phyloP scores from a whole-genome alignment of 2,329 filamentous ascomycete genomes.

The Talaromyces sp. region DNA sequence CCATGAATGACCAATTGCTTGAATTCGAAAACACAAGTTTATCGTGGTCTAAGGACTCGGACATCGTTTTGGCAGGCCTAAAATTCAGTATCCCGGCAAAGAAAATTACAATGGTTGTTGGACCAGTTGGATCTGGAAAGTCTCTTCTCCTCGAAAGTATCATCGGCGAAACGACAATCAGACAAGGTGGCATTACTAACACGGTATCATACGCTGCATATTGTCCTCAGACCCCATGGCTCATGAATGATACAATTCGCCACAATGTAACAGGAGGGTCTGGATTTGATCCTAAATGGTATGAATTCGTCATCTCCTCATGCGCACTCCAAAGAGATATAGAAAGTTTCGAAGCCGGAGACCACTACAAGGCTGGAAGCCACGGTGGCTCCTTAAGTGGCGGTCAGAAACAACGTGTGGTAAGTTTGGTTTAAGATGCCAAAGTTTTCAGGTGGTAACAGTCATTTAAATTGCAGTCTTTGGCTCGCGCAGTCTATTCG shows the following conservation, averaged over 20 bases:
- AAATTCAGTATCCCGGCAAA: conserved; percentile 40
- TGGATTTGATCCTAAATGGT: conserved; percentile 30
- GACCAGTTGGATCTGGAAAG: conserved; percentile 53
- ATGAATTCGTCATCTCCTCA: conserved; percentile 24
- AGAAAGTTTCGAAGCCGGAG: conserved; percentile 45
- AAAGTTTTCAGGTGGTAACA: neutral
- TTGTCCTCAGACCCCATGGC: conserved; percentile 35
- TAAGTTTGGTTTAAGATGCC: neutral
- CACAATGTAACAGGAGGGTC: conserved; percentile 30
- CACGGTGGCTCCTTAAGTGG: conserved; percentile 71
- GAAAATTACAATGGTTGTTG: conserved; percentile 48
- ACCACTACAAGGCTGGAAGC: conserved; percentile 68
- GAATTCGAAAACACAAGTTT: conserved; percentile 32
- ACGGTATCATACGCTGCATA: conserved; percentile 26
- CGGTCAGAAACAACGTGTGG: conserved; percentile 78
- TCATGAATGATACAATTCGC: conserved; percentile 30
- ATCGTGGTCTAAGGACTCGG: conserved; percentile 21
- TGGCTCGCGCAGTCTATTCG: conserved; percentile 50
- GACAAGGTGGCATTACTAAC: neutral
- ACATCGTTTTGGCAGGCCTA: conserved; percentile 39
- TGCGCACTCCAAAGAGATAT: conserved; percentile 31
- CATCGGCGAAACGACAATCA: conserved; percentile 40
- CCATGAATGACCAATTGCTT: conserved; percentile 11
- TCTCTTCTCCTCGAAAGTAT: conserved; percentile 49
- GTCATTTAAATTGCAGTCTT: neutral